phyloP scores from a whole-genome alignment of 2,329 filamentous ascomycete species.

The Aspergillus brunneoviolaceus region DNA sequence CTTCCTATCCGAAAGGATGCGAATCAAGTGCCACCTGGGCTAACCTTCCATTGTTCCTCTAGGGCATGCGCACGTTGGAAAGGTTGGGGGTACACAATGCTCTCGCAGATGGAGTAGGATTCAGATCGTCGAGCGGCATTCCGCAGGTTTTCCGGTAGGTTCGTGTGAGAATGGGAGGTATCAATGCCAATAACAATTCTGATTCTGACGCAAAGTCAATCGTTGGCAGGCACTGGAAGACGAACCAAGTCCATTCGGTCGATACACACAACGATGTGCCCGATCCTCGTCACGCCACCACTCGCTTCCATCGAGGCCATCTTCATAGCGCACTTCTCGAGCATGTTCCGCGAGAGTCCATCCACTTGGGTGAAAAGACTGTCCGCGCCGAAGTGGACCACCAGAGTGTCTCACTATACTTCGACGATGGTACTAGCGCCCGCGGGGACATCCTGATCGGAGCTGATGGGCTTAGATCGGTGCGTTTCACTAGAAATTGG shows the following conservation, averaged over 20 bases:
- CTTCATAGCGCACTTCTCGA: slow-evolving; percentile 51
- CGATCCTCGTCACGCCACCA: slow-evolving; percentile 41
- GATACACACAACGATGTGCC: slow-evolving; percentile 34
- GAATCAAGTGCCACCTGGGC: not conserved
- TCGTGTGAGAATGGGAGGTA: not conserved
- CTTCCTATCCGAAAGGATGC: too few relatives aligned
- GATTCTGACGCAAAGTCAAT: slow-evolving; percentile 8
- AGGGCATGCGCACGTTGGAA: slow-evolving; percentile 52
- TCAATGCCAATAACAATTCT: not conserved
- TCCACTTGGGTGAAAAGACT: slow-evolving; percentile 49
- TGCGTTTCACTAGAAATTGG: slow-evolving; percentile 33
- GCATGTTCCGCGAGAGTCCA: slow-evolving; percentile 43
- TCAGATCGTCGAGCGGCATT: slow-evolving; percentile 42
- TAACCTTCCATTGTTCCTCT: not conserved
- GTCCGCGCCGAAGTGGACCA: slow-evolving; percentile 35
- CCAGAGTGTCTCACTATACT: slow-evolving; percentile 38
- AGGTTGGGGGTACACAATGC: slow-evolving; percentile 52
- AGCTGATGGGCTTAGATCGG: slow-evolving; percentile 55
- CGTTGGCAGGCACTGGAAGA: slow-evolving; percentile 40
- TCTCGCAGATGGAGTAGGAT: slow-evolving; percentile 42
- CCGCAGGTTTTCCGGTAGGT: slow-evolving; percentile 49
- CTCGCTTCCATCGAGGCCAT: slow-evolving; percentile 51
- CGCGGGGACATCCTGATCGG: slow-evolving; percentile 53
- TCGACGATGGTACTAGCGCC: slow-evolving; percentile 49
- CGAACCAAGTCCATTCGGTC: slow-evolving; percentile 47